Base-by-base conservation (phyloP, 2,329 filamentous ascomycete species). In the Trichoderma afroharzianum region DNA sequence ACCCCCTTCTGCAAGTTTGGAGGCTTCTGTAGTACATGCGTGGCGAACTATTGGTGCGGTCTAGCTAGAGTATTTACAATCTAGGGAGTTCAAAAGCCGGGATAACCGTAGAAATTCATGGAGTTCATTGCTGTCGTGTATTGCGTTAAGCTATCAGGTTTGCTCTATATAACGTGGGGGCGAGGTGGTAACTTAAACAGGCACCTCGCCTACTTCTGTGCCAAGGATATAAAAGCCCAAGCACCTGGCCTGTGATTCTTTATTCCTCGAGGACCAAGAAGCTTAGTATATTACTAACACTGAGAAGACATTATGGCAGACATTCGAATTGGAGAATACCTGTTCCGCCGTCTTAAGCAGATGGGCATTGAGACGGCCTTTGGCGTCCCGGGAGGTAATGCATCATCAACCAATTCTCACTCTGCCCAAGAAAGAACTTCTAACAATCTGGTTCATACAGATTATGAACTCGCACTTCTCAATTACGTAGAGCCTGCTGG, bases 371-470 rank as follows among this genome's bases (percentile, higher is more conserved):
- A 63, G 58, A 63, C 68, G 12, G 43, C 43, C 4, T 70, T 70
- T 21, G 68, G 68, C n/a, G 68, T 70, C 39, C 68, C 68, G 14
- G 68, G 68, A 53, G 68, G 68, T 70, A 57, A 15, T 21, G 26
- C 15, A 28, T 6, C 18, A 39, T n/a, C 21, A 14, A 7, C 11
- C 11, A 24, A 24, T 21, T 53, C 21, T 24, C 21, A 0, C 47
- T 53, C 21, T 14, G 47, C n/a, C 43, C 11, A 24, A 21, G 21
- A 53, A 53, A 14, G 47, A 3, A 12, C 4, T 53, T 53, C 47
- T 53, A 53, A 53, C 47, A 53, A 12, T 12, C 4, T 14, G 21
- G 24, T 24, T 3, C 11, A 18, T 53, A 6, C 14, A 18, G 68
- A 70, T 12, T 70, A 63, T 21, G 43, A 70, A 26, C 68, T 70